phyloP scores from a whole-genome alignment of 1,139 yeast genomes.

The Meyerozyma carpophila region DNA sequence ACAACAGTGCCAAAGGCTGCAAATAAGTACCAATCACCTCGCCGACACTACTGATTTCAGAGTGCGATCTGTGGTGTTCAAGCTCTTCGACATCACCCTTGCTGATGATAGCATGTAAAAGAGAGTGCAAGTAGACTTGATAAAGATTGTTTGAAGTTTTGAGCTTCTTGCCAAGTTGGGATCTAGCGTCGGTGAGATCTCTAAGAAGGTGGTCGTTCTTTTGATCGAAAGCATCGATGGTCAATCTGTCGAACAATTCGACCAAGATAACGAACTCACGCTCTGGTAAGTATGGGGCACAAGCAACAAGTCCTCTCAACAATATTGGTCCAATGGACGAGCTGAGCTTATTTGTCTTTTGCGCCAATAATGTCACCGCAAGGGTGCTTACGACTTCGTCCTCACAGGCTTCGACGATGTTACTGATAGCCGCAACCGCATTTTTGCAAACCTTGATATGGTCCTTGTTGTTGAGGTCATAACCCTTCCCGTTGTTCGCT shows the following conservation, averaged over 20 bases:
- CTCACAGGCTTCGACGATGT: slow-evolving; percentile 61
- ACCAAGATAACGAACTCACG: slow-evolving; percentile 54
- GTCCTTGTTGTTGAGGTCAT: slow-evolving; percentile 9
- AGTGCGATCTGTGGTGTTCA: slow-evolving; percentile 79
- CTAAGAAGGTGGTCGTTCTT: slow-evolving; percentile 28
- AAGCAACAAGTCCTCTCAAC: slow-evolving; percentile 51
- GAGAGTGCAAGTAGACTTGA: slow-evolving; percentile 55
- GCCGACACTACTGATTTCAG: slow-evolving; percentile 74
- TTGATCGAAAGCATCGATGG: slow-evolving; percentile 28
- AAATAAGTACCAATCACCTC: slow-evolving; percentile 64
- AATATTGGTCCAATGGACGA: slow-evolving; percentile 34
- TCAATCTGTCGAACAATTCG: slow-evolving; percentile 39
- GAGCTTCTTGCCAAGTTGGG: slow-evolving; percentile 46
- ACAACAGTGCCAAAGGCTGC: slow-evolving; percentile 67
- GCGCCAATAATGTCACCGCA: slow-evolving; percentile 77
- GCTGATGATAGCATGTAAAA: slow-evolving; percentile 61
- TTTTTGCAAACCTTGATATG: slow-evolving; percentile 39
- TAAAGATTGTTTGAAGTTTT: slow-evolving; percentile 43
- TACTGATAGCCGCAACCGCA: slow-evolving; percentile 67
- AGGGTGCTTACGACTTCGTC: slow-evolving; percentile 77
- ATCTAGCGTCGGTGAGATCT: slow-evolving; percentile 44
- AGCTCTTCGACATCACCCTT: slow-evolving; percentile 79
- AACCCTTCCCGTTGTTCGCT: slow-evolving; percentile 1
- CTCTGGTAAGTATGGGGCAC: slow-evolving; percentile 55
- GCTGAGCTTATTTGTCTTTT: slow-evolving; percentile 44